Conservation (phyloP, 495 filamentous ascomycete genomes). For the Recurvomyces mirabilis region DNA sequence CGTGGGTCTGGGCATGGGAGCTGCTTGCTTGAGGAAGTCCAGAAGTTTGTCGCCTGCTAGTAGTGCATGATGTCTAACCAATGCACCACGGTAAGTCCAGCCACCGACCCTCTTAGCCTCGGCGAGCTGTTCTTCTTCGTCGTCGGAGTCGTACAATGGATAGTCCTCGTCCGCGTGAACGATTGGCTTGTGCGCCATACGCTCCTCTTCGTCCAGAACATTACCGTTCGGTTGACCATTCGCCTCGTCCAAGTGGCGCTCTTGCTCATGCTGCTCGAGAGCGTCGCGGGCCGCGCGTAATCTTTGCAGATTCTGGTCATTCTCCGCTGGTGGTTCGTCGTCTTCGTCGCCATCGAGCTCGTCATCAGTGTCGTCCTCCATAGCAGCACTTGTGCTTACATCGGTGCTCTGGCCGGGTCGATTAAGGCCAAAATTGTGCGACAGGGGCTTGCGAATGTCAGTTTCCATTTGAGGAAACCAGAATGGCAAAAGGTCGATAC, state of each 20-base stretch:
- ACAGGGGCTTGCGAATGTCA: slow-evolving; percentile 88
- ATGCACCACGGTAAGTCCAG: slow-evolving; percentile 52
- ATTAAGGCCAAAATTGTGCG: slow-evolving; percentile 78
- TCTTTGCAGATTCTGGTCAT: slow-evolving; percentile 33
- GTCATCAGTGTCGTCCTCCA: slow-evolving; percentile 50
- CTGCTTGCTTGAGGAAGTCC: slow-evolving; percentile 38
- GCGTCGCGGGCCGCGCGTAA: slow-evolving; percentile 38
- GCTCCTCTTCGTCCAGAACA: slow-evolving; percentile 64
- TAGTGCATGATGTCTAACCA: slow-evolving; percentile 39
- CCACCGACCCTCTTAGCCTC: slow-evolving; percentile 63
- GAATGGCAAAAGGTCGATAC: slow-evolving; percentile 84
- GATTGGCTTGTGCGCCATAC: slow-evolving; percentile 49
- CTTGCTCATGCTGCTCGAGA: slow-evolving; percentile 36
- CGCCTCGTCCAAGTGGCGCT: slow-evolving; percentile 39
- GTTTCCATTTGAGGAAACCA: slow-evolving; percentile 98
- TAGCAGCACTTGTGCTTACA: slow-evolving; percentile 50
- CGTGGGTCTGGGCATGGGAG: slow-evolving; percentile 52
- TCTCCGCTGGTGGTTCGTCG: slow-evolving; percentile 35
- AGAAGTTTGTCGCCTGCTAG: slow-evolving; percentile 34
- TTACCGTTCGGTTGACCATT: slow-evolving; percentile 30
- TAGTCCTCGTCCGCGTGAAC: slow-evolving; percentile 48
- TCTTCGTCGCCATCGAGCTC: slow-evolving; percentile 41
- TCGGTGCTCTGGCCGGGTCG: slow-evolving; percentile 61
- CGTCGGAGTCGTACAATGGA: slow-evolving; percentile 84
- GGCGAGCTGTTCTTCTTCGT: slow-evolving; percentile 67